Conservation (phyloP, 148 eudicot species). For the Vaccinium corymbosum region DNA sequence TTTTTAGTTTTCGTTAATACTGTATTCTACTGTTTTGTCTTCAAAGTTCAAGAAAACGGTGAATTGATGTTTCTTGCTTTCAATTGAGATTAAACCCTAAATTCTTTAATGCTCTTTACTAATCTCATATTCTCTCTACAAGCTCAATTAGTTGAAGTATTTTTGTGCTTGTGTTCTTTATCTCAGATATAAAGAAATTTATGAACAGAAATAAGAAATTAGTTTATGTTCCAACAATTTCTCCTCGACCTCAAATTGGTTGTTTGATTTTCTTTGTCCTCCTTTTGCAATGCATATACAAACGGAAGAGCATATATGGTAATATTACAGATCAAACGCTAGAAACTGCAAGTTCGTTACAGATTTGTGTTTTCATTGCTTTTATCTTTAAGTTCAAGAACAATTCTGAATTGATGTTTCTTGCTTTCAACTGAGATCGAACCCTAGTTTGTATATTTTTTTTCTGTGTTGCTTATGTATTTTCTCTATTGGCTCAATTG, state of each 20-base stretch:
- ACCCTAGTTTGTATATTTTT: neutral
- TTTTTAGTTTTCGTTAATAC: neutral
- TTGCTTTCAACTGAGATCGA: neutral
- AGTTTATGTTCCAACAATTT: neutral
- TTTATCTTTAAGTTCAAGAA: neutral
- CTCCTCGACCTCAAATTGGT: neutral
- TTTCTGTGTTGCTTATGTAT: neutral
- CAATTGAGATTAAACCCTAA: neutral
- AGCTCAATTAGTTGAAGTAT: neutral
- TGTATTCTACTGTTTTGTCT: neutral
- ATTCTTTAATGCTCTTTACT: too few species aligned
- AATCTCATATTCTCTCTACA: neutral
- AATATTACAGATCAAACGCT: slow-evolving; percentile 30
- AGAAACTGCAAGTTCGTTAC: slow-evolving; percentile 24
- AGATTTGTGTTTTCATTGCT: slow-evolving; percentile 14
- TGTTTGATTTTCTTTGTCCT: neutral
- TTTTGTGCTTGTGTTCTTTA: neutral
- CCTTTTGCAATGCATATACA: neutral
- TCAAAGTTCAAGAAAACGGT: neutral
- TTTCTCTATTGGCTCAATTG: neutral
- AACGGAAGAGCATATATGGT: neutral
- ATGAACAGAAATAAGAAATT: neutral
- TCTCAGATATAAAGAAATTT: neutral
- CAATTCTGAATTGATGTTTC: neutral
- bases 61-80: neutral